Evolutionary conservation across 805 yeast species (phyloP).

Genomic region (Sporopachydermia lactativora): DNA sequence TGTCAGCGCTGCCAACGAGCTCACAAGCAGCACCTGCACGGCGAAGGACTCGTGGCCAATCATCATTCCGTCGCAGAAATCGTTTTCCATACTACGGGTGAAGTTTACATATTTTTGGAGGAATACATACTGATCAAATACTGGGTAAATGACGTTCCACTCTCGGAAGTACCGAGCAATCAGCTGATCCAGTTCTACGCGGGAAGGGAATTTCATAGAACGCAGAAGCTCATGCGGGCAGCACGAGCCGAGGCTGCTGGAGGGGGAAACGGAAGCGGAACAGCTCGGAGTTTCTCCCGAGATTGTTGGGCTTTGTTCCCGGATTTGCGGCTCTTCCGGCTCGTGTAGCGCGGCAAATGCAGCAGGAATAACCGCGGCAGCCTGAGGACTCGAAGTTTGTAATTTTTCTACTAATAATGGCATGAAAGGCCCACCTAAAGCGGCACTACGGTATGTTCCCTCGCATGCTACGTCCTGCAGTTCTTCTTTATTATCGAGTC

Average conservation of each 20-base stretch:
- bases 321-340: too few species aligned
- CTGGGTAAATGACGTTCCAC: constrained; percentile 53
- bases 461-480: neutral
- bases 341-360: constrained; percentile 1
- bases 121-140: constrained; percentile 46
- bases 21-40: constrained; percentile 30
- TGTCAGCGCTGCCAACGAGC: constrained; percentile 24
- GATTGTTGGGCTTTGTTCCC: neutral
- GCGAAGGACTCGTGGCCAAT: constrained; percentile 39
- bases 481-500: neutral
- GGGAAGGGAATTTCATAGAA: constrained; percentile 22
- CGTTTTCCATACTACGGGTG: constrained; percentile 29
- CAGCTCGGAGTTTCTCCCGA: neutral
- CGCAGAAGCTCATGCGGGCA: too few species aligned
- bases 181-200: constrained; percentile 44
- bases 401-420: constrained; percentile 6
- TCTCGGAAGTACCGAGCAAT: constrained; percentile 50
- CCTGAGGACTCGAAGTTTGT: constrained; percentile 4
- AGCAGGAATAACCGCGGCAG: neutral
- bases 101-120: constrained; percentile 36
- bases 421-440: constrained; percentile 4
- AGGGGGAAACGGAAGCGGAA: neutral
- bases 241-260: too few species aligned
- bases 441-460: constrained; percentile 1
- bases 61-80: constrained; percentile 28